These are phyloP conservation scores for Penicillium glabrum DNA, from an alignment of 2,329 filamentous ascomycete species.

Conservation along the genomic window DNA sequence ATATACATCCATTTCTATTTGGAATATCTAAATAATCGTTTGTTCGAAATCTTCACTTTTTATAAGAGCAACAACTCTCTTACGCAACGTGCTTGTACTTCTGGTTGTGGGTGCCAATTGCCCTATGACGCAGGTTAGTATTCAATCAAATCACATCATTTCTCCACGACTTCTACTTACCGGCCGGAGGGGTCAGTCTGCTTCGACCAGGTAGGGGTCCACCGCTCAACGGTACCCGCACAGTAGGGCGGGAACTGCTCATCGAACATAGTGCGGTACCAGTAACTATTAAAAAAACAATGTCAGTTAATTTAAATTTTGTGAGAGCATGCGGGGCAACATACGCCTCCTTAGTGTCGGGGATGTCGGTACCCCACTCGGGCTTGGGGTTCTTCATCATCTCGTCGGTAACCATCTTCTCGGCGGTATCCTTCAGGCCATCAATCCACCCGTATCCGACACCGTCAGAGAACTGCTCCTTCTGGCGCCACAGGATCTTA, in stretches of 20 bases:
- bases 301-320: neutral
- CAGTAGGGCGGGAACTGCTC: slow-evolving; percentile 95
- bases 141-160: neutral
- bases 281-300: slow-evolving; percentile 61
- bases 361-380: slow-evolving; percentile 90
- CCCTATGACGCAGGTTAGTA: slow-evolving; percentile 50
- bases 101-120: slow-evolving; percentile 71
- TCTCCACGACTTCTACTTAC: slow-evolving; percentile 47
- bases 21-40: slow-evolving; percentile 11
- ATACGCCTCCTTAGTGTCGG: slow-evolving; percentile 94
- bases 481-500: slow-evolving; percentile 95
- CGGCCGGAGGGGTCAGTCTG: slow-evolving; percentile 93
- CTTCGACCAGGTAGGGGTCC: slow-evolving; percentile 96
- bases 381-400: slow-evolving; percentile 98
- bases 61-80: slow-evolving; percentile 23
- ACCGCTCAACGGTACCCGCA: slow-evolving; percentile 89
- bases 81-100: slow-evolving; percentile 63
- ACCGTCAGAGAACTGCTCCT: slow-evolving; percentile 99
- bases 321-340: slow-evolving; percentile 30
- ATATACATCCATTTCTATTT: slow-evolving; percentile 4
- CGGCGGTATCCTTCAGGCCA: slow-evolving; percentile 90
- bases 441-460: slow-evolving; percentile 99
- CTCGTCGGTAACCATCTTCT: slow-evolving; percentile 87
- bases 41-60: slow-evolving; percentile 7
- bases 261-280: slow-evolving; percentile 98